Evolutionary conservation across 2,329 filamentous ascomycete species (phyloP).

Genomic region (Podosphaera fusca): DNA sequence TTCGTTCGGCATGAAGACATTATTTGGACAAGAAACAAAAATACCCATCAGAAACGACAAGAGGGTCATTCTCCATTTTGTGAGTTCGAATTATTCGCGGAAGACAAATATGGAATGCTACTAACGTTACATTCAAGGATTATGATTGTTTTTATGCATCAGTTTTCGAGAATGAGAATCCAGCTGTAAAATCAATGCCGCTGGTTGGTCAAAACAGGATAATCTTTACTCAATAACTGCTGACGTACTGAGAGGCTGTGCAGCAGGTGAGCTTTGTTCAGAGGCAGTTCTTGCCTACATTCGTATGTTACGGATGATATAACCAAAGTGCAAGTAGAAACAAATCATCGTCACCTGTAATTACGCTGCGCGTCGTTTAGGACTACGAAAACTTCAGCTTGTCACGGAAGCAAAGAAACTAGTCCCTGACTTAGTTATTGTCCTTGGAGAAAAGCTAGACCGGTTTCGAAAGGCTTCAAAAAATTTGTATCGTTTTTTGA

Average conservation of each 20-base stretch:
- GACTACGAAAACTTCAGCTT: slow-evolving; percentile 62
- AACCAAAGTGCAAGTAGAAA: slow-evolving; percentile 25
- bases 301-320: not conserved
- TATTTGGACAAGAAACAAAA: slow-evolving; percentile 1
- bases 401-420: slow-evolving; percentile 57
- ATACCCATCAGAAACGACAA: slow-evolving; percentile 4
- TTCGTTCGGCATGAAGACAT: too few species aligned
- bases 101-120: not conserved
- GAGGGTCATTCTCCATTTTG: slow-evolving; percentile 32
- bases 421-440: slow-evolving; percentile 67
- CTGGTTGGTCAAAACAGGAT: slow-evolving; percentile 28
- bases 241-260: slow-evolving; percentile 12
- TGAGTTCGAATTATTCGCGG: slow-evolving; percentile 16
- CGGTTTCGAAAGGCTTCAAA: slow-evolving; percentile 76
- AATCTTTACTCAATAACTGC: slow-evolving; percentile 2
- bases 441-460: slow-evolving; percentile 68
- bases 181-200: slow-evolving; percentile 45
- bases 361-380: slow-evolving; percentile 60
- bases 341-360: slow-evolving; percentile 76
- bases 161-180: slow-evolving; percentile 58
- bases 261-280: slow-evolving; percentile 11
- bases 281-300: too few species aligned
- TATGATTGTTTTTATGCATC: slow-evolving; percentile 92
- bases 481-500: slow-evolving; percentile 49
- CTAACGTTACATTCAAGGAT: slow-evolving; percentile 23